Base-by-base conservation (phyloP, 2,329 filamentous ascomycete genomes). In the Karstenula rhodostoma region DNA sequence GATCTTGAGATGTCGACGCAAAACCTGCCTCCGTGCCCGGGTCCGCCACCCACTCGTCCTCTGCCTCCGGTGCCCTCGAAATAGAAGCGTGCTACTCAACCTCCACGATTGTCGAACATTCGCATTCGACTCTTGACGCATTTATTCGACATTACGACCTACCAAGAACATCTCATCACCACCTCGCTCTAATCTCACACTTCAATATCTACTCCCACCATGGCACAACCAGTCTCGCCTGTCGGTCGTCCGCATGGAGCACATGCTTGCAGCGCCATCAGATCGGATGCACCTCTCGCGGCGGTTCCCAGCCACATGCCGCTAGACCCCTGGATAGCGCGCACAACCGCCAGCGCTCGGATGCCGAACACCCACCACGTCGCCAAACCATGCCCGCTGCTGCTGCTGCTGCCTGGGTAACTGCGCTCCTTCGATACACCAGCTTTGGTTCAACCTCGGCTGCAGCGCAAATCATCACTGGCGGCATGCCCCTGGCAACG, bases 1-100 rank as follows among this genome's bases (percentile, higher is more conserved):
- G 74, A 77, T 65, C 69, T 69, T 65, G 71, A 66, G 66, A 78
- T 78, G 75, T 65, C 73, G 59, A 69, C 72, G 51, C 71, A 79
- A 59, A 81, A 79, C 71, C 78, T 82, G 47, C 80, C 80, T 61
- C 81, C 81, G 33, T 81, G 79, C 76, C 81, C 81, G 43, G 80
- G 80, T 57, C 81, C 81, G 63, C 80, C 81, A 70, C 81, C 81
- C 64, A 82, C 78, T 57, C 75, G 81, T 58, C 81, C 81, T 68
- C 74, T 83, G 49, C 81, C 81, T 66, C 80, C 80, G 35, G 74
- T 82, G 42, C 81, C 81, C 27, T 77, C 73, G 57, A 80, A 80
- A 74, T 80, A 79, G 69, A 66, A 51, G 37, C 33, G n/a, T 42
- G 42, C 48, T 43, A 51, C 29, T 53, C 59, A 19, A 29, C 43